Base-by-base conservation (phyloP, 345 rosid species). In the Mallotus nudiflorus region DNA sequence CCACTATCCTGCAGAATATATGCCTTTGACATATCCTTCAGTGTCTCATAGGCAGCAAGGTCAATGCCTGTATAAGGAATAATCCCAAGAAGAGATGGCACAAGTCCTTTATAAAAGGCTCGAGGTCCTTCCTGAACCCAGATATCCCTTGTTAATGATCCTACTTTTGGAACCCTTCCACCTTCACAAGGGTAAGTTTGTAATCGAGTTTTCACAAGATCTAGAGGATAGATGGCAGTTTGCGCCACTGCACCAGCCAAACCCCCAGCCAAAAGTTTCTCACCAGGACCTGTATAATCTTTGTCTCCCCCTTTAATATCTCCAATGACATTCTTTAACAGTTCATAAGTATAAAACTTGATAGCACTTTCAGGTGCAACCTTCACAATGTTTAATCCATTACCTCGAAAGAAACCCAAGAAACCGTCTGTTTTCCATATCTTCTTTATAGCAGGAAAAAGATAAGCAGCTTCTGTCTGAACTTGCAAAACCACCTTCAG, bases 351-450 rank as follows among this genome's bases (percentile, higher is more conserved):
- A 73, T 90, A 88, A 78, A 93, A 93, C 83, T 73, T 89, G 67
- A 93, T 82, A 72, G 98, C 97, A 77, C 93, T 93, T 81, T 93
- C 97, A 44, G 98, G 98, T 57, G 96, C 93, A 65, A 93, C 98
- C 83, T 93, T 93, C 61, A 90, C 54, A 50, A 93, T 88, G 70
- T 91, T 93, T 73, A 93, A 83, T 37, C 93, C 96, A 44, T 90
- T 91, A 54, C 98, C 98, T 22, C 97, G 80, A 15, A 89, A 90
- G 74, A 93, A 91, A 0, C 91, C 93, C 62, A 68, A 44, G 20
- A 91, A 25, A 44, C 95, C 89, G 35, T 81, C 91, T 49, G 84
- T 83, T 74, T 76, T 89, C 90, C 79, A 89, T 79, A 93, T 93
- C 63, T 74, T 73, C 76, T 80, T 89, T 27, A 90, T 10, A 22